Percentiles rank a stretch among this genome's conserved stretches.
These are phyloP conservation scores for Piromyces sp. DNA, from an alignment of 192 early-diverging fungal species.

Conservation along the genomic window DNA sequence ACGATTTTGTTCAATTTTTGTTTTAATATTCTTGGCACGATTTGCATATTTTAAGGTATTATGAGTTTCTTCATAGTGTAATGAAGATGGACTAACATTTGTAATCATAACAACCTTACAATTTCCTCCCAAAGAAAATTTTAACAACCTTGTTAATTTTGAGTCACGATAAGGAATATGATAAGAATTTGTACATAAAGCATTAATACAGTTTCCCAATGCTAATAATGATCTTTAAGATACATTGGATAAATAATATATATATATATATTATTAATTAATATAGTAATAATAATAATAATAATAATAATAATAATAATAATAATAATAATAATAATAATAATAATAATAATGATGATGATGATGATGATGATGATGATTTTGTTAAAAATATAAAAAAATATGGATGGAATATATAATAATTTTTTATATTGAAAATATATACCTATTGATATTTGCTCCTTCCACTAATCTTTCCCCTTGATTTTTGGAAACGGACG, in stretches of 20 bases:
- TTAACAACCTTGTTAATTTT: constrained; percentile 52
- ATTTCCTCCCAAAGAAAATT: constrained; percentile 62
- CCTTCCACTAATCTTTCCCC: constrained; percentile 56
- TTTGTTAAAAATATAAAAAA: no score
- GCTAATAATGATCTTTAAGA: constrained; percentile 40
- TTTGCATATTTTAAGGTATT: constrained; percentile 65
- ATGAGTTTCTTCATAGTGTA: constrained; percentile 54
- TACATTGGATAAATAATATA: no score
- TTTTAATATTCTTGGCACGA: constrained; percentile 51
- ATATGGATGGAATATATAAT: no score
- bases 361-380: no score
- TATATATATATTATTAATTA: no score
- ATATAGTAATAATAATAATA: no score
- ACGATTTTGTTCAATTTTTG: constrained; percentile 4
- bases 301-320: no score
- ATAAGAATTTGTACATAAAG: constrained; percentile 30
- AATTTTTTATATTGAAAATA: no score
- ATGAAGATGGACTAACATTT: constrained; percentile 43
- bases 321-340: no score
- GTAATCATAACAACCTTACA: constrained; percentile 67
- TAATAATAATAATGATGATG: no score
- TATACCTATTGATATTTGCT: constrained; percentile 51
- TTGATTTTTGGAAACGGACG: constrained; percentile 29
- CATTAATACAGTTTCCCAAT: constrained; percentile 61
- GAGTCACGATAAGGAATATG: constrained; percentile 62